Conservation (phyloP, 2,329 filamentous ascomycete genomes). For the Penicillium fuscoglaucum region DNA sequence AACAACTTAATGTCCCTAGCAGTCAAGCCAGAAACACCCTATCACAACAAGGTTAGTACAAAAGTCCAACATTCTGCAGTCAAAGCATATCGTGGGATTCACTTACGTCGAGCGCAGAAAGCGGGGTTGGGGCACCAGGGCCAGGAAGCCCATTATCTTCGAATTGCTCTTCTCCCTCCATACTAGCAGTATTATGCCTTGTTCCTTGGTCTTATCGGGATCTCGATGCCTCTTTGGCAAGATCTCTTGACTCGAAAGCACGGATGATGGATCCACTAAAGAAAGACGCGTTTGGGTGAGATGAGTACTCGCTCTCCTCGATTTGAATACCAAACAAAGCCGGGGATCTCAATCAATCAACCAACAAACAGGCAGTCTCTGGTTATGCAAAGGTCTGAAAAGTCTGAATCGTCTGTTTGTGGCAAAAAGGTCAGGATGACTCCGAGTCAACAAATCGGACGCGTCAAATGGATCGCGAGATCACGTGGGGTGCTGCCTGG, state of each 20-base stretch:
- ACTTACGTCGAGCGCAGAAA: conserved; percentile 79
- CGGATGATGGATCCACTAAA: background rate
- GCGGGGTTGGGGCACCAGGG: conserved; percentile 89
- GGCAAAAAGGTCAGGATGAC: conserved; percentile 20
- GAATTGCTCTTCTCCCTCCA: conserved; percentile 68
- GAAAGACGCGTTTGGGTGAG: conserved; percentile 4
- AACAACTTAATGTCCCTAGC: conserved; percentile 93
- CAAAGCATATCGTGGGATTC: background rate
- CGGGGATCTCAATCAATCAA: background rate
- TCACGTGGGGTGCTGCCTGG: conserved; percentile 34
- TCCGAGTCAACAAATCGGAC: conserved; percentile 25
- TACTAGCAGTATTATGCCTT: conserved; percentile 48
- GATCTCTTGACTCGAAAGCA: background rate
- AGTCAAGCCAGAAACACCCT: conserved; percentile 89
- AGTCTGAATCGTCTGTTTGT: conserved; percentile 15
- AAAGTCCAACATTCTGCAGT: background rate
- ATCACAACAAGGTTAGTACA: conserved; percentile 13
- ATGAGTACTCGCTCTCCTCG: background rate
- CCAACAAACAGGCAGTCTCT: background rate
- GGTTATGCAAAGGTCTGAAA: background rate
- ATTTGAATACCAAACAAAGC: background rate
- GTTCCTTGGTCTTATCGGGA: no score
- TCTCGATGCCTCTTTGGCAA: background rate
- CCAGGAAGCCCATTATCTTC: conserved; percentile 75
- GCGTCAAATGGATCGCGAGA: conserved; percentile 38